Evolutionary conservation across 164 flowering plant species (phyloP).

Genomic region (grape (Vitis vinifera)): ASM3070453v1 NC_081812.1:23323501-23324000

Average conservation of each 20-base stretch:
- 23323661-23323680: conserved; percentile 70
- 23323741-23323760: conserved; percentile 73
- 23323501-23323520: too few species aligned
- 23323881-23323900: conserved; percentile 96
- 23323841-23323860: conserved; percentile 99
- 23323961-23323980: conserved; percentile 97
- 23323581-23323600: too few species aligned
- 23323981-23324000: conserved; percentile 95
- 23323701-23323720: conserved; percentile 95
- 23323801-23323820: background rate
- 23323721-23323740: conserved; percentile 93
- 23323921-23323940: conserved; percentile 91
- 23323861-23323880: conserved; percentile 99
- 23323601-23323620: too few species aligned
- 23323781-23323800: conserved; percentile 4
- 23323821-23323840: conserved; percentile 78
- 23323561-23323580: too few species aligned
- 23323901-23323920: conserved; percentile 83
- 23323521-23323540: too few species aligned
- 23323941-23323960: conserved; percentile 99
- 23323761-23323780: background rate
- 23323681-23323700: conserved; percentile 94
- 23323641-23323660: conserved; percentile 74
- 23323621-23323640: conserved; percentile 10
- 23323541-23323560: too few species aligned